These are phyloP conservation scores for Chalciporus sp. DNA, from an alignment of 1,284 basidiomycete species.

Conservation along the genomic window DNA sequence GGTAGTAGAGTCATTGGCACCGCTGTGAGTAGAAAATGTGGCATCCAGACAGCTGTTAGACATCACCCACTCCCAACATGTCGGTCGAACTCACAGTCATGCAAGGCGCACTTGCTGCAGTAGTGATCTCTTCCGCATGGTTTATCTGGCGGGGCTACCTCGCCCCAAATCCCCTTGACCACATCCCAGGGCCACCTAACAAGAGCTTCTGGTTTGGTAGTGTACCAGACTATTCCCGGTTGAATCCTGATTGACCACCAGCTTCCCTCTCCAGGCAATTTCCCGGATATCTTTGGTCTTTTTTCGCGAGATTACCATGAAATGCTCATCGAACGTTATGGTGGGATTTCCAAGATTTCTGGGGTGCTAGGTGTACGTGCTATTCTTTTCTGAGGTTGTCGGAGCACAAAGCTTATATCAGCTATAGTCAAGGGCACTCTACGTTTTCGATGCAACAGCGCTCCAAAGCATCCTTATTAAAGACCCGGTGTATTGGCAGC, in stretches of 20 bases:
- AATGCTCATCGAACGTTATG: neutral
- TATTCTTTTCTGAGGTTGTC: neutral
- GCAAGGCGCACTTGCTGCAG: neutral
- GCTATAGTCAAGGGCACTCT: neutral
- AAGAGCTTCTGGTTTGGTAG: neutral
- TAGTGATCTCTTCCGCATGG: neutral
- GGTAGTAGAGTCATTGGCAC: too few species aligned
- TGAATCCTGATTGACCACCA: neutral
- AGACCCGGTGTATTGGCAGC: neutral
- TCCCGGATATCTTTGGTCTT: neutral
- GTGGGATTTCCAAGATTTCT: neutral
- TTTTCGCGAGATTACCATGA: neutral
- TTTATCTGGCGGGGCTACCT: neutral
- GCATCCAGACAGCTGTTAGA: too few species aligned
- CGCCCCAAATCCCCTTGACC: neutral
- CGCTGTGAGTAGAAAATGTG: too few species aligned
- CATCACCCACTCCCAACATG: neutral
- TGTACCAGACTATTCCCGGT: neutral
- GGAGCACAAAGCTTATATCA: neutral
- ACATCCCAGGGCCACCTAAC: neutral
- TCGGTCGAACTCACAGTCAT: neutral
- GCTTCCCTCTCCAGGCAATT: neutral
- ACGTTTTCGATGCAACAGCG: constrained; percentile 1
- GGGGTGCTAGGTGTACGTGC: neutral
- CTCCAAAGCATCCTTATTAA: neutral